Evolutionary conservation across 2,329 filamentous ascomycete species (phyloP).

Genomic region (Paecilomyces dactylethromorphus): DNA sequence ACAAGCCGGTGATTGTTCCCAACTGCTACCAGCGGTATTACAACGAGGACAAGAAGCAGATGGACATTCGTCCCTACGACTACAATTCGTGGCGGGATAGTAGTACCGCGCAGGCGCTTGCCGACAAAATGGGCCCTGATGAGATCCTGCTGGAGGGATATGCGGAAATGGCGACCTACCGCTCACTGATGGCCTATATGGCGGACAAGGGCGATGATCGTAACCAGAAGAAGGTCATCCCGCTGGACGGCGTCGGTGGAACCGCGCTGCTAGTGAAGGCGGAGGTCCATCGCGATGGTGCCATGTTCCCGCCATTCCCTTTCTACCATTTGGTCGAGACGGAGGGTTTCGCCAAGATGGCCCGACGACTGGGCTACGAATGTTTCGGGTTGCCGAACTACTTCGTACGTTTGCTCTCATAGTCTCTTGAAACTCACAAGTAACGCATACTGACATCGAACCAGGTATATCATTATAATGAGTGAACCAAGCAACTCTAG

Average conservation of each 20-base stretch:
- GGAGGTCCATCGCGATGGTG: conserved; percentile 91
- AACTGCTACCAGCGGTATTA: conserved; percentile 91
- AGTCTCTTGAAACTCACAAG: not conserved
- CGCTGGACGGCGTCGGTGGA: conserved; percentile 87
- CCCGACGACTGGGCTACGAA: conserved; percentile 76
- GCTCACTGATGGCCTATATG: conserved; percentile 85
- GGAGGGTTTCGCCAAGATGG: conserved; percentile 98
- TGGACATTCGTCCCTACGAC: conserved; percentile 80
- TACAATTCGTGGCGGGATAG: conserved; percentile 98
- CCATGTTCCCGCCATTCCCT: conserved; percentile 95
- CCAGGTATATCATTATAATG: conserved; percentile 85
- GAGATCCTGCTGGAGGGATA: conserved; percentile 94
- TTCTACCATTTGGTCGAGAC: conserved; percentile 98
- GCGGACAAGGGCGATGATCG: conserved; percentile 49
- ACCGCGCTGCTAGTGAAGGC: conserved; percentile 91
- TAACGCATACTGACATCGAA: conserved; percentile 5
- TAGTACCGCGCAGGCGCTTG: conserved; percentile 67
- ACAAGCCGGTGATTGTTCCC: conserved; percentile 86
- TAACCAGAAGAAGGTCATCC: conserved; percentile 62
- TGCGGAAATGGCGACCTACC: conserved; percentile 83
- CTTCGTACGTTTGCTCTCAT: conserved; percentile 60
- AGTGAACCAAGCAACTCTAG: conserved; percentile 44
- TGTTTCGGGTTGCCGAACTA: conserved; percentile 92
- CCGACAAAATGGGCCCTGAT: conserved; percentile 73
- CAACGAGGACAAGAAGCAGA: conserved; percentile 63